A percentile compares a stretch with the other conserved stretches of the same genome.
Conservation (phyloP, 345 rosid species). For the Mercurialis annua region DNA sequence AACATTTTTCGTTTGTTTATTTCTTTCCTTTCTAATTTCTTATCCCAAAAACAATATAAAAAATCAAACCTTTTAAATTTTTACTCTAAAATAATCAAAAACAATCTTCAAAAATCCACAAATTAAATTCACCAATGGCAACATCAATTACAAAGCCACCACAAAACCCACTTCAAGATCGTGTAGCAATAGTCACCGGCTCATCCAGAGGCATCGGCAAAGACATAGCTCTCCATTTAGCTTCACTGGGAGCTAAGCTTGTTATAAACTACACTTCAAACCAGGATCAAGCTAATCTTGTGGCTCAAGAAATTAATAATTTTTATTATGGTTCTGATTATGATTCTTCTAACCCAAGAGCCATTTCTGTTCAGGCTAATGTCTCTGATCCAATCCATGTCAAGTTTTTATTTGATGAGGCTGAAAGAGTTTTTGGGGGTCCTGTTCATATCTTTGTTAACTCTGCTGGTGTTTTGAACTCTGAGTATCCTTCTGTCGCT, state of each 20-base stretch:
- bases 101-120: no score
- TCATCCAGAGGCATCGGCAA: conserved; percentile 39
- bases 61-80: no score
- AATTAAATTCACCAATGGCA: neutral
- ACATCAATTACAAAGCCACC: neutral
- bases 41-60: neutral
- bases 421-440: conserved; percentile 33
- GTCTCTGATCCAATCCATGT: conserved; percentile 36
- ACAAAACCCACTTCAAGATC: conserved; percentile 16
- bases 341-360: conserved; percentile 11
- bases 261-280: conserved; percentile 36
- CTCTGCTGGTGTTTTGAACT: conserved; percentile 33
- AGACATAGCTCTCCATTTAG: conserved; percentile 36
- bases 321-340: neutral
- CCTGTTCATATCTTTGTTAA: conserved; percentile 36
- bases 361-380: conserved; percentile 27
- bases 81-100: no score
- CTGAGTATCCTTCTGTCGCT: conserved; percentile 33
- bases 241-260: conserved; percentile 32
- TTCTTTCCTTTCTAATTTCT: neutral
- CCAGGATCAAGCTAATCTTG: conserved; percentile 26
- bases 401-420: conserved; percentile 34
- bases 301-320: conserved; percentile 31
- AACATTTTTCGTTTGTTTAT: no score
- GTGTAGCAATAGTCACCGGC: conserved; percentile 41